Evolutionary conservation across 257 asterid genomes (phyloP), one percentile per base, ranked within the genome.

Genomic region (Ligustrum vulgare): DNA sequence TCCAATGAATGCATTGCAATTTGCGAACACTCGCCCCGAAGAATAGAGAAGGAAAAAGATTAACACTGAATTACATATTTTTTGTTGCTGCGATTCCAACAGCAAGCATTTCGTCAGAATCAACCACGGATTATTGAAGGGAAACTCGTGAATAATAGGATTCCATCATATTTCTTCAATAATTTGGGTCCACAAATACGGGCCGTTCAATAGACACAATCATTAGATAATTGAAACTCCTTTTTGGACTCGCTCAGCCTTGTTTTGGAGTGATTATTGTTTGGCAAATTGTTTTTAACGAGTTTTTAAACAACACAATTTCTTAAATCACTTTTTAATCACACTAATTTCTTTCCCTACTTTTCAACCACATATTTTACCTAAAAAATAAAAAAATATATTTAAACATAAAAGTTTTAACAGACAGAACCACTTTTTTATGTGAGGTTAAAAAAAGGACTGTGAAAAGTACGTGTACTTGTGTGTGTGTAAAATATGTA

Each of bases 81-180:
- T 8, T 7, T 22, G 32, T 20, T 56, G 65, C 32, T 1, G 23
- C 18, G 13, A 22, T 70, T 22, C 22, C 36, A 47, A 69, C 28
- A 43, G 23, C 41, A 47, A n/a, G n/a, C n/a, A n/a, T 70, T 43
- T 69, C 18, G 49, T 69, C 58, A 69, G 72, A 69, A 69, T 28
- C 31, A 28, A 28, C 31, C 31, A 28, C 16, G 0, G n/a, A 16
- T 64, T 15, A 39, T 69, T 37, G 47, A 25, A 6, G 5, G 32
- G 7, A 70, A 31, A 18, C 32, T 70, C 43, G 20, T 70, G 37
- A 43, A 43, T 12, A 43, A 43, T 13, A 1, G 51, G 4, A 39
- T 18, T 18, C 60, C 60, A n/a, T 56, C 63, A 5, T n/a, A 16
- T 5, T 54, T n/a, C 63, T n/a, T 18, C 63, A 18, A 1, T 13